Base-by-base conservation (phyloP, 192 early-diverging fungal genomes). In the Backusella liffmaniae region DNA sequence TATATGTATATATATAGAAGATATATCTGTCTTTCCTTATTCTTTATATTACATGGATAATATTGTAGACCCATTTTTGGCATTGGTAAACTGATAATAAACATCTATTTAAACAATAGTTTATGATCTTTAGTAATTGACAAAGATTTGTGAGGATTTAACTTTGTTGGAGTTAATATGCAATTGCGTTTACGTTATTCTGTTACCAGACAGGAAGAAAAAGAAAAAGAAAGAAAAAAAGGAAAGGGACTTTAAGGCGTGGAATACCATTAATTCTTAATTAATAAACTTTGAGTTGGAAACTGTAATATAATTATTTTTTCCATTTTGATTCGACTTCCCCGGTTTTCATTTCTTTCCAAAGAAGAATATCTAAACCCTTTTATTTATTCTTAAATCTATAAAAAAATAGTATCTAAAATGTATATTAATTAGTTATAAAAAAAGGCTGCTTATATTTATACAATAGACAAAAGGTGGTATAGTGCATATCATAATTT, bases 401-500 rank as follows among this genome's bases (percentile, higher is more conserved):
- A 49, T 49, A 49, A 49, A 49, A 49, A 49, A n/a, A 49, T n/a
- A n/a, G 18, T 18, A 49, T 49, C 46, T 49, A 49, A 49, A 62
- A 62, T 23, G 56, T 62, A 62, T 23, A 62, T 29, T 62, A 62
- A 62, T 62, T 62, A 62, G 56, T 29, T 62, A 62, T 62, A 49
- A 44, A 56, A 56, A 56, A 21, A 56, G 21, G 18, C 53, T 56
- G 23, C 26, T 62, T 29, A 12, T 62, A 4, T 62, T 8, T 26
- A 29, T 29, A 62, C n/a, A 29, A 62, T 26, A 26, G 23, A 26
- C 21, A 53, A n/a, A 53, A 53, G 18, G 16, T 21, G 21, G 9
- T 62, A 62, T 29, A 62, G 56, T 62, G 56, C 56, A 62, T 62
- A 29, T 62, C 56, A 62, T 62, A 62, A 62, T 62, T 62, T 62